A percentile compares a stretch with the other conserved stretches of the same genome.
Evolutionary conservation across 345 rosid genomes (phyloP).

Genomic region (Rhodamnia argentea): DNA sequence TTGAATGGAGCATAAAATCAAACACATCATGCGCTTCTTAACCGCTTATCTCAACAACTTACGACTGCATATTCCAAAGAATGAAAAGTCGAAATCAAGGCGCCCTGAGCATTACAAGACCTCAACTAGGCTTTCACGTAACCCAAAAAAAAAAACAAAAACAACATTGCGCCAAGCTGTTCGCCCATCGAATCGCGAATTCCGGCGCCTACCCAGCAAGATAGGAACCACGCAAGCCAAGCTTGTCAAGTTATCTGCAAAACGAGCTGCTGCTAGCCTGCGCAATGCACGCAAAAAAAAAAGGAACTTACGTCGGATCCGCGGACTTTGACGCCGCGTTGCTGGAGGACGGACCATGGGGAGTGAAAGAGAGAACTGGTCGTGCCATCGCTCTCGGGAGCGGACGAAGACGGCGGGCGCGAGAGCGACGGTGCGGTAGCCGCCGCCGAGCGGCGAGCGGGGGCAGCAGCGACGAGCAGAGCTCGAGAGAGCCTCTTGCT

Average conservation of each 20-base stretch:
- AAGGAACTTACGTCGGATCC: conserved; percentile 49
- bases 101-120: not conserved
- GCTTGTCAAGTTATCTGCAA: not conserved
- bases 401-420: conserved; percentile 1
- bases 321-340: conserved; percentile 63
- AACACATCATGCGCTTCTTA: not conserved
- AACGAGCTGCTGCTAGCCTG: not conserved
- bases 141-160: not conserved
- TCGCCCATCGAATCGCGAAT: not conserved
- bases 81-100: not conserved
- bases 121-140: not conserved
- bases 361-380: conserved; percentile 6
- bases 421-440: not conserved
- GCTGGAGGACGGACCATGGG: conserved; percentile 53
- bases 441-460: conserved; percentile 6
- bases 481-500: conserved; percentile 18
- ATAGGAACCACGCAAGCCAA: not conserved
- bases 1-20: not conserved
- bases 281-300: not conserved
- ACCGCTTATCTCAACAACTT: not conserved
- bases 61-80: not conserved
- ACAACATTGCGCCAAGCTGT: not conserved
- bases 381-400: not conserved
- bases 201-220: not conserved
- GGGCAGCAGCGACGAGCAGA: conserved; percentile 6